Evolutionary conservation across 495 filamentous ascomycete species (phyloP).

Genomic region (Opeltia flavorubescens): DNA sequence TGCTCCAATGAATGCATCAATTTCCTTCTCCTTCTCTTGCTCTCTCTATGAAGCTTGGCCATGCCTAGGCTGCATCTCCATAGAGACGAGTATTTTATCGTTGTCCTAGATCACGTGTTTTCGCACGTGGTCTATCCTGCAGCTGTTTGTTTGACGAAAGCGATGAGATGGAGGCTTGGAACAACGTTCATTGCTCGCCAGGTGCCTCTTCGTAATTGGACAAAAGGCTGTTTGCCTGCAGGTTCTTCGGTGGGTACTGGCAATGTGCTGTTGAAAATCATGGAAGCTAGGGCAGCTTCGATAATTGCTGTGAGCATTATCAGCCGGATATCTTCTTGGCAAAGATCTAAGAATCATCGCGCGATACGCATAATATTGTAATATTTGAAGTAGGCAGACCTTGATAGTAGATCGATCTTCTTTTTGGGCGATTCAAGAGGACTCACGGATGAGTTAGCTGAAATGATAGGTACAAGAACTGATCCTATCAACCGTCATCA

Average conservation of each 20-base stretch:
- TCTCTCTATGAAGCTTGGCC: neutral
- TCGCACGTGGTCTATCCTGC: neutral
- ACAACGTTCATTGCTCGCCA: neutral
- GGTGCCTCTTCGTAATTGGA: neutral
- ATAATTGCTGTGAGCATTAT: neutral
- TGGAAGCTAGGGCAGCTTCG: no score
- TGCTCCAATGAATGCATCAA: no score
- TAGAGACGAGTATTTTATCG: no score
- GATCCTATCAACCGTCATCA: no score
- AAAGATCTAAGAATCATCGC: neutral
- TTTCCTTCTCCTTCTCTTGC: neutral
- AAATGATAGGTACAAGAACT: no score
- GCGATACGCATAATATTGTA: no score
- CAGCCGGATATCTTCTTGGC: neutral
- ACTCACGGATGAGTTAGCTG: no score
- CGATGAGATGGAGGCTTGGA: neutral
- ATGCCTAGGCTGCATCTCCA: neutral
- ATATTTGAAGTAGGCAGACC: no score
- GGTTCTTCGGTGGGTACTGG: neutral
- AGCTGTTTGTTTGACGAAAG: neutral
- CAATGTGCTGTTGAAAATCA: neutral
- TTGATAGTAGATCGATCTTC: no score
- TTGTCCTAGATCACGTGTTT: neutral
- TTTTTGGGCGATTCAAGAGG: no score
- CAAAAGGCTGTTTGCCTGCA: neutral